Percentiles rank a stretch among this genome's conserved stretches.
These are phyloP conservation scores for Fusarium decemcellulare DNA, from an alignment of 2,329 filamentous ascomycete genomes.

Conservation along the genomic window DNA sequence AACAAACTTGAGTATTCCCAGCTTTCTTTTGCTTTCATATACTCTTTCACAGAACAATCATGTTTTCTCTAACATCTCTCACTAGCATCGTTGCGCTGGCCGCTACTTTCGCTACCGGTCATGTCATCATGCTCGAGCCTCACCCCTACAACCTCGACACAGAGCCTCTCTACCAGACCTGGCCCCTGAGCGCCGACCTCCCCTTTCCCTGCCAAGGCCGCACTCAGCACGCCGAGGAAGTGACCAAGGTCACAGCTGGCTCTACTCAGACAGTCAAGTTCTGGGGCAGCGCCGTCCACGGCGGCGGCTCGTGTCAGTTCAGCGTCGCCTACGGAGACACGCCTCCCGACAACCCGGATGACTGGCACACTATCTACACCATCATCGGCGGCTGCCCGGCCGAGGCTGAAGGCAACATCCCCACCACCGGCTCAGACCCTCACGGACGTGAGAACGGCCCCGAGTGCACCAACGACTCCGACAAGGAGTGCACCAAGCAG, in stretches of 20 bases:
- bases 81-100: slow-evolving; percentile 16
- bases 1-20: not conserved
- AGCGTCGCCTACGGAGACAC: slow-evolving; percentile 42
- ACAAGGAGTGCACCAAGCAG: slow-evolving; percentile 43
- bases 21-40: not conserved
- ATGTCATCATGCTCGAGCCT: slow-evolving; percentile 48
- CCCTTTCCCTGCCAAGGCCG: slow-evolving; percentile 46
- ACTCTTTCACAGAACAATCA: not conserved
- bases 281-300: slow-evolving; percentile 48
- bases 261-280: slow-evolving; percentile 41
- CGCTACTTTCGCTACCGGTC: slow-evolving; percentile 11
- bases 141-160: slow-evolving; percentile 49
- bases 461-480: slow-evolving; percentile 39
- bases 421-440: slow-evolving; percentile 19
- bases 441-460: slow-evolving; percentile 38
- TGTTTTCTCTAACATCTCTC: slow-evolving; percentile 14
- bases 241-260: slow-evolving; percentile 44
- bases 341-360: slow-evolving; percentile 28
- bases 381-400: slow-evolving; percentile 46
- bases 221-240: slow-evolving; percentile 34
- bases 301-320: slow-evolving; percentile 47
- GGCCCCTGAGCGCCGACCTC: slow-evolving; percentile 35
- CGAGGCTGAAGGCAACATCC: slow-evolving; percentile 41
- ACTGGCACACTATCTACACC: slow-evolving; percentile 46
- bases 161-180: slow-evolving; percentile 37